Evolutionary conservation across 805 yeast genomes (phyloP).

Genomic region (Starmerella roubikii): DNA sequence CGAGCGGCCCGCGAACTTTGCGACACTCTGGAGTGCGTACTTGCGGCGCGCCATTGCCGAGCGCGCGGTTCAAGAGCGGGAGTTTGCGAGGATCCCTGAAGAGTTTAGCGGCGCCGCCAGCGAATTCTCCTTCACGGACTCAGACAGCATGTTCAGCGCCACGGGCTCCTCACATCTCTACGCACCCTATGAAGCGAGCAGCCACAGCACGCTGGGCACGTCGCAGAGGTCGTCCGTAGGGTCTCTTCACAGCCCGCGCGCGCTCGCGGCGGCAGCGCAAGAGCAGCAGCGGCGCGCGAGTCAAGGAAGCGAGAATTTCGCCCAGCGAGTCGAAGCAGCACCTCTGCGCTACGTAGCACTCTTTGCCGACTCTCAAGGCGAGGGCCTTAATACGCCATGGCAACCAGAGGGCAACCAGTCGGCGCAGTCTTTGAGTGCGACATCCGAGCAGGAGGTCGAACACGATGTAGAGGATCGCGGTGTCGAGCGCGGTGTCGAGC

Average conservation of each 20-base stretch:
- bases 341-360: conserved; percentile 1
- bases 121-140: no score
- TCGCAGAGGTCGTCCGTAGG: neutral
- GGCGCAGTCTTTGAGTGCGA: neutral
- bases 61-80: conserved; percentile 19
- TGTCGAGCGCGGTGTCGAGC: neutral
- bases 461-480: neutral
- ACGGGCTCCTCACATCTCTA: no score
- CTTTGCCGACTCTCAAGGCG: conserved; percentile 1
- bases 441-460: neutral
- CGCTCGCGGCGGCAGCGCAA: conserved; percentile 7
- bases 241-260: conserved; percentile 7
- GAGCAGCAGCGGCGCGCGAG: neutral
- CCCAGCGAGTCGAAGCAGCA: neutral
- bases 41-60: conserved; percentile 24
- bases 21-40: conserved; percentile 24
- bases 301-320: neutral
- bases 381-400: conserved; percentile 1
- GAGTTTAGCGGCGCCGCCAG: no score
- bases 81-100: neutral
- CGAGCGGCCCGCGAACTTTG: conserved; percentile 12
- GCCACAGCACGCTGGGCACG: no score
- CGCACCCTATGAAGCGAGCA: no score
- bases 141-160: no score
- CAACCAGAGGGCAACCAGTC: neutral